Evolutionary conservation across 345 rosid species (phyloP).

Genomic region (Ricinus communis): DNA sequence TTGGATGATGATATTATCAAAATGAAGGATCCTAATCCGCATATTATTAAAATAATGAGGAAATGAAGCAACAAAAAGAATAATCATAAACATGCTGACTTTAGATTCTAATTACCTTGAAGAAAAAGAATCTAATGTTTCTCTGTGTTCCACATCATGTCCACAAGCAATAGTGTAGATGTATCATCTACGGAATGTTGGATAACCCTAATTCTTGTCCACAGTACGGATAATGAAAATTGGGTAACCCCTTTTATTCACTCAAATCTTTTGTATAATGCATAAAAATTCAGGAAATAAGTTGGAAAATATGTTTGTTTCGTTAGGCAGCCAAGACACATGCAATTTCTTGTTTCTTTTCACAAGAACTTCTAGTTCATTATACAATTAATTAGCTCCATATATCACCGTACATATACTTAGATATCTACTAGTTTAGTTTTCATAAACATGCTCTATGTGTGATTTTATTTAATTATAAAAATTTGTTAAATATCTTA

Average conservation of each 20-base stretch:
- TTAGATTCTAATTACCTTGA: neutral
- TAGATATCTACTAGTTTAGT: too few species aligned
- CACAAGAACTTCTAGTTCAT: too few species aligned
- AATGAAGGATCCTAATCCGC: neutral
- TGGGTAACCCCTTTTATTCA: neutral
- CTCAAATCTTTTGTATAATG: neutral
- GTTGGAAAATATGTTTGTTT: too few species aligned
- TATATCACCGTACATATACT: too few species aligned
- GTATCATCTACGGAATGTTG: neutral
- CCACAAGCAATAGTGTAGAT: neutral
- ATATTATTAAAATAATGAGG: neutral
- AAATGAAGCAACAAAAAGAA: neutral
- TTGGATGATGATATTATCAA: too few species aligned
- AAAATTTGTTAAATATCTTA: too few species aligned
- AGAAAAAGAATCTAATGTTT: conserved; percentile 12
- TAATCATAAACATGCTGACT: conserved; percentile 11
- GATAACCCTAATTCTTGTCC: neutral
- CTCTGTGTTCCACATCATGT: neutral
- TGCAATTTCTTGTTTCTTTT: neutral
- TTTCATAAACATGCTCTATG: too few species aligned
- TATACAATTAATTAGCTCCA: too few species aligned
- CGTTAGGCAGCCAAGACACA: neutral
- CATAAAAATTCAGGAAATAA: neutral
- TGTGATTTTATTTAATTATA: too few species aligned
- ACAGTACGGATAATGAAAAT: neutral